Evolutionary conservation across 2,329 filamentous ascomycete species (phyloP).

Genomic region (Chrysoporthe puriensis): DNA sequence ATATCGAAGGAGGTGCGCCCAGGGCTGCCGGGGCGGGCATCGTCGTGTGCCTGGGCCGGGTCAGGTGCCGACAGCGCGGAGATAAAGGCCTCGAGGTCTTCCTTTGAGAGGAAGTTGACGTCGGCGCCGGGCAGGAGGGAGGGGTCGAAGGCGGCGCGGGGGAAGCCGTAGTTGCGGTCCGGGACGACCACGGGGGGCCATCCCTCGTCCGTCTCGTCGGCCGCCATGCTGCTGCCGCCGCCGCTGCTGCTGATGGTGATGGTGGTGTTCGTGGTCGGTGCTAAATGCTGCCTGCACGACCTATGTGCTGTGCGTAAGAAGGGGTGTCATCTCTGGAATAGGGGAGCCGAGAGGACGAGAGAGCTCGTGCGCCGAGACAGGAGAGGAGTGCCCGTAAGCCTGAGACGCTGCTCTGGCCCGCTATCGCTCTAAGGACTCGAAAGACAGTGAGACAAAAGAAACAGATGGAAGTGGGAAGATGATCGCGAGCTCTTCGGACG

Average conservation of each 20-base stretch:
- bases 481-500: neutral
- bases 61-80: conserved; percentile 83
- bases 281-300: conserved; percentile 9
- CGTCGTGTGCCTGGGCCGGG: conserved; percentile 65
- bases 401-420: neutral
- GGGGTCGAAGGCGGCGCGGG: conserved; percentile 67
- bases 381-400: neutral
- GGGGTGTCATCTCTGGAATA: conserved; percentile 16
- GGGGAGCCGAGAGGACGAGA: conserved; percentile 9
- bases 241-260: neutral
- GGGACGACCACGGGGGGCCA: conserved; percentile 33
- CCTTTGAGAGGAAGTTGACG: conserved; percentile 73
- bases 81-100: conserved; percentile 78
- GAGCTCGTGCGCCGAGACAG: neutral
- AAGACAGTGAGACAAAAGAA: neutral
- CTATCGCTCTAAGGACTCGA: neutral
- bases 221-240: conserved; percentile 5
- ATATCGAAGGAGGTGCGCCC: conserved; percentile 43
- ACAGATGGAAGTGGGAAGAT: neutral
- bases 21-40: conserved; percentile 50
- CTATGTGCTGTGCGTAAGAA: conserved; percentile 8
- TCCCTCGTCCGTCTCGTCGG: conserved; percentile 22
- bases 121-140: conserved; percentile 77
- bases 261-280: neutral
- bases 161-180: conserved; percentile 58